phyloP scores from a whole-genome alignment of 1,284 basidiomycete species.

The Sanghuangporus weigelae region DNA sequence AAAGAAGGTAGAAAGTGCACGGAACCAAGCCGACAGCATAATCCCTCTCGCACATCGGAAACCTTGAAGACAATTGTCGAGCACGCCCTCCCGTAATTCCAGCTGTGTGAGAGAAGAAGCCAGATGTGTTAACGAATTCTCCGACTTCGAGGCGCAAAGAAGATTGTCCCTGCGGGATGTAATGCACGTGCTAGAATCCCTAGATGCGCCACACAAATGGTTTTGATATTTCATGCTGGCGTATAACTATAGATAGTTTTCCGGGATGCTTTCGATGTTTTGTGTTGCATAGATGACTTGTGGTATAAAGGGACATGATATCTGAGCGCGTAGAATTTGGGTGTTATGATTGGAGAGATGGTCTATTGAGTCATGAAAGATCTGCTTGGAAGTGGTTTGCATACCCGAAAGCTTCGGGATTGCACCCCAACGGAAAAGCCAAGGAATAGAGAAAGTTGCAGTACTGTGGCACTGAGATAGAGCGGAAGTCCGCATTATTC shows the following conservation, averaged over 20 bases:
- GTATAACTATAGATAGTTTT: neutral
- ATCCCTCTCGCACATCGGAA: slow-evolving; percentile 56
- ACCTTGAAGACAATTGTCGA: slow-evolving; percentile 25
- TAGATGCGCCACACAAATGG: neutral
- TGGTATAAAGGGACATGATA: neutral
- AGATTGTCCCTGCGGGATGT: neutral
- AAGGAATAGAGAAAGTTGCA: neutral
- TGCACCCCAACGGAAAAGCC: neutral
- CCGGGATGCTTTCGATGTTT: neutral
- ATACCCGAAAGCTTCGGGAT: neutral
- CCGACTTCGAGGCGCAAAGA: neutral
- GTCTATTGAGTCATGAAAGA: too few species aligned
- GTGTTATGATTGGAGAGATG: neutral
- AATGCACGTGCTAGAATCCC: neutral
- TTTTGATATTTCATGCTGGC: neutral
- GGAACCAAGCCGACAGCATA: slow-evolving; percentile 41
- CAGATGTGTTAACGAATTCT: neutral
- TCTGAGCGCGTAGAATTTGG: neutral
- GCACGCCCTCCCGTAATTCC: neutral
- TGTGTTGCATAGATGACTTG: neutral
- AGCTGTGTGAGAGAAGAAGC: neutral
- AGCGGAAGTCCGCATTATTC: slow-evolving; percentile 14
- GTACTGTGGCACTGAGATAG: slow-evolving; percentile 6
- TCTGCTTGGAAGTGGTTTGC: too few species aligned
- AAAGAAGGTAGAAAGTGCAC: slow-evolving; percentile 55